Percentiles rank a stretch among this genome's conserved stretches.
phyloP scores from a whole-genome alignment of 129 eudicot genomes.

The Flaveria brownii region DNA sequence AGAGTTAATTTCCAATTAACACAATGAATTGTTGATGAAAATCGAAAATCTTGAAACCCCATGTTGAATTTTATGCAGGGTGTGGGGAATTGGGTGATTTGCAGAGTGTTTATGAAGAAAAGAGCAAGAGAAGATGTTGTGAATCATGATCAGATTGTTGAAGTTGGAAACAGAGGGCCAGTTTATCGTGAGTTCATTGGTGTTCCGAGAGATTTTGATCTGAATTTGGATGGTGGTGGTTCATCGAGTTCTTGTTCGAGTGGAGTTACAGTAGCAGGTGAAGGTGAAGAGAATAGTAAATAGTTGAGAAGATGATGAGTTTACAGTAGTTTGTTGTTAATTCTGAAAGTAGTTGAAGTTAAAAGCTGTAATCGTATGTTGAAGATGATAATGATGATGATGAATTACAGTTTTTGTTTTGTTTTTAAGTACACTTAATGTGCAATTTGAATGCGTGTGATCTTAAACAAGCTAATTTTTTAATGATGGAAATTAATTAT shows the following conservation, averaged over 20 bases:
- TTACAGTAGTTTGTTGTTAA: background rate
- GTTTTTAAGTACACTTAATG: background rate
- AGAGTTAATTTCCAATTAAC: background rate
- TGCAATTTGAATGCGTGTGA: background rate
- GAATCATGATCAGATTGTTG: conserved; percentile 38
- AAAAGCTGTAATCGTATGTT: conserved; percentile 9
- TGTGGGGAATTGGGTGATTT: conserved; percentile 76
- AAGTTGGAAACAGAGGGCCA: conserved; percentile 24
- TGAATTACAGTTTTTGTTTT: background rate
- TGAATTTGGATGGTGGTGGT: conserved; percentile 39
- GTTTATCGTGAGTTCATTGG: conserved; percentile 62
- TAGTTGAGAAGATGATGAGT: conserved; percentile 17
- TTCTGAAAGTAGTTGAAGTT: conserved; percentile 15
- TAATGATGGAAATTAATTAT: background rate
- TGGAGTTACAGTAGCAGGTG: conserved; percentile 76
- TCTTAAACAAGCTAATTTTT: background rate
- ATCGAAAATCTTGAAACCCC: background rate
- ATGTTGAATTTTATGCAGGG: conserved; percentile 27
- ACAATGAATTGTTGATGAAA: background rate
- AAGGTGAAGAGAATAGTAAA: conserved; percentile 70
- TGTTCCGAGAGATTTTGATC: conserved; percentile 35
- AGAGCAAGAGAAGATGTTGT: conserved; percentile 19
- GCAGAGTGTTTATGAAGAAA: conserved; percentile 75
- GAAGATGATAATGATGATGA: conserved; percentile 5
- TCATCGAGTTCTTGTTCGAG: conserved; percentile 75